Conservation (phyloP, 306 rosid genomes). For the Corylus heterophylla region DNA sequence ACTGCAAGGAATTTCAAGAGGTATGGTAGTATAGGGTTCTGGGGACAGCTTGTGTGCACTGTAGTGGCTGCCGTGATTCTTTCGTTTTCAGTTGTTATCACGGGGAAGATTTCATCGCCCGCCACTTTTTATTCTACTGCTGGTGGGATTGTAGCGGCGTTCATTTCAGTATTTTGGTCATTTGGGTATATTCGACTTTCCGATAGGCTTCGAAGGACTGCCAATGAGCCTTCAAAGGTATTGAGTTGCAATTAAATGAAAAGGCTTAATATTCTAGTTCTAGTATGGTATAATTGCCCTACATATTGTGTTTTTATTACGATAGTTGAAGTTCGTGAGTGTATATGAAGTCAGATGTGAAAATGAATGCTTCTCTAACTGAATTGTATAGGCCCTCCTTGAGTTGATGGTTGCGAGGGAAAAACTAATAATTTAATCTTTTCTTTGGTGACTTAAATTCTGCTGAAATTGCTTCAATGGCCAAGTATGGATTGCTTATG, state of each 20-base stretch:
- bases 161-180: constrained; percentile 95
- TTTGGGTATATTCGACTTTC: constrained; percentile 94
- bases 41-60: constrained; percentile 95
- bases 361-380: neutral
- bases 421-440: neutral
- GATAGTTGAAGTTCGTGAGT: neutral
- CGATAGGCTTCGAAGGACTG: constrained; percentile 75
- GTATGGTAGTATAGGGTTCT: constrained; percentile 84
- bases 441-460: neutral
- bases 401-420: neutral
- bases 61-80: constrained; percentile 88
- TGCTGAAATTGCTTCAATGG: neutral
- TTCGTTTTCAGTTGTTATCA: constrained; percentile 76
- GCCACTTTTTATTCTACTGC: constrained; percentile 92
- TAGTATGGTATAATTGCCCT: neutral
- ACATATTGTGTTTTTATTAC: neutral
- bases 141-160: constrained; percentile 86
- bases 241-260: neutral
- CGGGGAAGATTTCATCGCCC: constrained; percentile 84
- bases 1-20: constrained; percentile 93
- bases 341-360: neutral
- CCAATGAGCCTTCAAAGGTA: constrained; percentile 87
- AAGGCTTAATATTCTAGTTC: neutral
- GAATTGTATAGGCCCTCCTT: constrained; percentile 14
- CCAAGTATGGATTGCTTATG: neutral